Percentiles rank a stretch among this genome's conserved stretches.
These are phyloP conservation scores for Populus hybrid DNA, from an alignment of 441 rosid genomes.

Conservation along the genomic window DNA sequence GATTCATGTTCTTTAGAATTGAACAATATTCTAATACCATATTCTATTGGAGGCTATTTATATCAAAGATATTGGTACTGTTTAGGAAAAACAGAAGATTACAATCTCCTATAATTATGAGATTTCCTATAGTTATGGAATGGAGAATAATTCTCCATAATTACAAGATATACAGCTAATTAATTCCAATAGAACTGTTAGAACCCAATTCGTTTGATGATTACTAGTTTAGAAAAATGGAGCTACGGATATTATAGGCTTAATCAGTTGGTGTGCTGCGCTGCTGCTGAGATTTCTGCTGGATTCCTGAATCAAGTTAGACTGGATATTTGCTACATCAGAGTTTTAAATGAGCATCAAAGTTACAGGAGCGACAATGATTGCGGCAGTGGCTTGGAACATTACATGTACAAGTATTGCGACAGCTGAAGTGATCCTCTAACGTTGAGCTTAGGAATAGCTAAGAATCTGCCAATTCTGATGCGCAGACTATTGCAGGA, in stretches of 20 bases:
- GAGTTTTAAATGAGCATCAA: constrained; percentile 12
- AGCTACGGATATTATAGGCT: background rate
- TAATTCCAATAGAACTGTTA: background rate
- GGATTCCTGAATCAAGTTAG: background rate
- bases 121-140: background rate
- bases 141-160: background rate
- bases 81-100: background rate
- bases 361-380: background rate
- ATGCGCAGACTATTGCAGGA: background rate
- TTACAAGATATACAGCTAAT: background rate
- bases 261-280: background rate
- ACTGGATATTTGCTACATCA: background rate
- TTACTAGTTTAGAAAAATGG: background rate
- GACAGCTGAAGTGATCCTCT: constrained; percentile 4
- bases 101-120: background rate
- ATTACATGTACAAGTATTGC: background rate
- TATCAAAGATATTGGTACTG: background rate
- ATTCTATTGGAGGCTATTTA: background rate
- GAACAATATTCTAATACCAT: background rate
- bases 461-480: background rate
- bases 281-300: background rate
- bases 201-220: background rate
- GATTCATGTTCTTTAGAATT: background rate
- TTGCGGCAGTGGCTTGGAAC: constrained; percentile 1
- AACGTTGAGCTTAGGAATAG: background rate